Conservation (phyloP, 2,329 filamentous ascomycete species). For the Helicocarpus griseus region DNA sequence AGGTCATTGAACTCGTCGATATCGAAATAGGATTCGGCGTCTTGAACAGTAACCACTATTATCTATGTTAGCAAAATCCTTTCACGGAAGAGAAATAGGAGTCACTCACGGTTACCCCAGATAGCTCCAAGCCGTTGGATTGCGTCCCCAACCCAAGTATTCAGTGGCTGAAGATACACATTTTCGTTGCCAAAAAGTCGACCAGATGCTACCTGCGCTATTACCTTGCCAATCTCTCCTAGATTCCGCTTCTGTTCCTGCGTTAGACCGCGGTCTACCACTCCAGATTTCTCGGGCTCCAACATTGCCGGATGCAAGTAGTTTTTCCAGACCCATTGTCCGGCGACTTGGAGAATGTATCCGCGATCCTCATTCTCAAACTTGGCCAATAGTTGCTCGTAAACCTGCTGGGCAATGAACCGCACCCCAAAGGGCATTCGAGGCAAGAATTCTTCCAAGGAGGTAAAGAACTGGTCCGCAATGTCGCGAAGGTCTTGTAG, state of each 20-base stretch:
- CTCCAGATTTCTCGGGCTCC: conserved; percentile 86
- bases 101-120: conserved; percentile 51
- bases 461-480: conserved; percentile 76
- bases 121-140: conserved; percentile 69
- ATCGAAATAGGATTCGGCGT: conserved; percentile 86
- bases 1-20: conserved; percentile 99
- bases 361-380: conserved; percentile 74
- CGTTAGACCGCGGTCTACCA: conserved; percentile 79
- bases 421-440: conserved; percentile 90
- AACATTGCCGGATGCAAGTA: conserved; percentile 84
- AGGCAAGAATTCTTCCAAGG: conserved; percentile 71
- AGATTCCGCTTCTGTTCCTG: conserved; percentile 91
- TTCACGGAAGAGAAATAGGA: neutral
- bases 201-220: conserved; percentile 80
- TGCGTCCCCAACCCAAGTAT: conserved; percentile 80
- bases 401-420: conserved; percentile 78
- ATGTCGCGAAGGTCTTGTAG: conserved; percentile 90
- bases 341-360: conserved; percentile 70
- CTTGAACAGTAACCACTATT: conserved; percentile 67
- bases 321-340: conserved; percentile 87
- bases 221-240: conserved; percentile 79
- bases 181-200: conserved; percentile 89
- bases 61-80: conserved; percentile 23
- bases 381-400: conserved; percentile 62
- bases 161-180: conserved; percentile 88